Conservation (phyloP, 495 filamentous ascomycete species). For the Sabuloglossum arenarium region DNA sequence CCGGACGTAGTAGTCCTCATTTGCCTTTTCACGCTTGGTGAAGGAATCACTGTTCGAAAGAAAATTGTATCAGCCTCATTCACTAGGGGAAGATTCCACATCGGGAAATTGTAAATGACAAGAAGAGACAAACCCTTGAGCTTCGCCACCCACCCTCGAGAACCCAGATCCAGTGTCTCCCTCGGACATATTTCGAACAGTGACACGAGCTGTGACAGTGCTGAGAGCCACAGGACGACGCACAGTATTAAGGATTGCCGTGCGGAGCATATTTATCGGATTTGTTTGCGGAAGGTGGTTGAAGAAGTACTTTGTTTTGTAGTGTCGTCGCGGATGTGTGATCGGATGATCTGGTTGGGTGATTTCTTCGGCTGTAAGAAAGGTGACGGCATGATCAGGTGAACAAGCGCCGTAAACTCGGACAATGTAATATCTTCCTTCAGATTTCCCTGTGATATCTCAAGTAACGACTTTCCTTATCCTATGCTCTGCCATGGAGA, state of each 20-base stretch:
- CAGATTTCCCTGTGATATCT: neutral
- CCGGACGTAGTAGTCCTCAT: conserved; percentile 63
- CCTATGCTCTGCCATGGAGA: no score
- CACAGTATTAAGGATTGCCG: neutral
- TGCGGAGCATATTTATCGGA: conserved; percentile 1
- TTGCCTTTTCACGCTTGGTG: conserved; percentile 71
- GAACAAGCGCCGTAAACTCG: conserved; percentile 3
- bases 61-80: neutral
- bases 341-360: conserved; percentile 6
- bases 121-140: conserved; percentile 16
- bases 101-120: neutral
- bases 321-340: neutral
- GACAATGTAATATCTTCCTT: neutral
- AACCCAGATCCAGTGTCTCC: conserved; percentile 25
- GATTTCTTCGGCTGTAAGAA: neutral
- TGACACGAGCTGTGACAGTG: neutral
- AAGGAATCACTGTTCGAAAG: conserved; percentile 50
- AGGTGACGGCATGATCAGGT: neutral
- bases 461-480: neutral
- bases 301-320: neutral
- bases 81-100: neutral
- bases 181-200: conserved; percentile 19
- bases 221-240: neutral
- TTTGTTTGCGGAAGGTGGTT: neutral
- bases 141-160: conserved; percentile 21